A percentile compares a stretch with the other conserved stretches of the same genome.
phyloP scores from a whole-genome alignment of 805 yeast genomes.

The Lachancea cidri region DNA sequence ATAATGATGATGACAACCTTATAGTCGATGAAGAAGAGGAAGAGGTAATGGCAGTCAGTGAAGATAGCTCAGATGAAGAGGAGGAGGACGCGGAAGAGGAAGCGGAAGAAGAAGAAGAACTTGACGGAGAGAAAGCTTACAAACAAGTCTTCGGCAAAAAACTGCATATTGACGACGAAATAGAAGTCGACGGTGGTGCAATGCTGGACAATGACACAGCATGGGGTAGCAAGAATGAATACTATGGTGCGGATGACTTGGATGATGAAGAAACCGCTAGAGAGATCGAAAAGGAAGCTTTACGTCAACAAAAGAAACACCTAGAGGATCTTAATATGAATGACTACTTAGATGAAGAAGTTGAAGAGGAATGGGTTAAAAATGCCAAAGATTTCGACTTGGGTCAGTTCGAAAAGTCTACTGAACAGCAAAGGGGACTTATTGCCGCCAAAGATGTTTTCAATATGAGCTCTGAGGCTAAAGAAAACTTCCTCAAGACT shows the following conservation, averaged over 20 bases:
- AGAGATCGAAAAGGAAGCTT: slow-evolving; percentile 81
- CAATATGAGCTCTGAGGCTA: slow-evolving; percentile 48
- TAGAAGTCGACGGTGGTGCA: slow-evolving; percentile 26
- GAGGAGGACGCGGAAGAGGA: slow-evolving; percentile 30
- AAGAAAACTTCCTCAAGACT: slow-evolving; percentile 48
- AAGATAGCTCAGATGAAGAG: slow-evolving; percentile 36
- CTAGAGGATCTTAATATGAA: slow-evolving; percentile 69
- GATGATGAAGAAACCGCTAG: slow-evolving; percentile 68
- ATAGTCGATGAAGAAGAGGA: slow-evolving; percentile 47
- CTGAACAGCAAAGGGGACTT: slow-evolving; percentile 28
- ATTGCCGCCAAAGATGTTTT: slow-evolving; percentile 42
- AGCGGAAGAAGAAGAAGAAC: slow-evolving; percentile 30
- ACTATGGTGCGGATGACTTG: slow-evolving; percentile 50
- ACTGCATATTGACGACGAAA: slow-evolving; percentile 14
- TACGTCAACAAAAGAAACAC: slow-evolving; percentile 77
- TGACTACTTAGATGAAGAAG: slow-evolving; percentile 70
- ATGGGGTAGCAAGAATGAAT: slow-evolving; percentile 43
- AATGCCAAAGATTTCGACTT: slow-evolving; percentile 45
- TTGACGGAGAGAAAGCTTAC: slow-evolving; percentile 36
- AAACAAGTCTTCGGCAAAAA: slow-evolving; percentile 35
- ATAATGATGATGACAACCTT: slow-evolving; percentile 41
- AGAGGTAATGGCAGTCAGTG: slow-evolving; percentile 41
- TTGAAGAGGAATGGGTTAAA: slow-evolving; percentile 69
- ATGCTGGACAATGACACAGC: slow-evolving; percentile 39
- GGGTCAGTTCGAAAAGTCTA: slow-evolving; percentile 33